Percentiles rank a stretch among this genome's conserved stretches.
Conservation (phyloP, 192 early-diverging fungal genomes). For the Backusella psychrophila region DNA sequence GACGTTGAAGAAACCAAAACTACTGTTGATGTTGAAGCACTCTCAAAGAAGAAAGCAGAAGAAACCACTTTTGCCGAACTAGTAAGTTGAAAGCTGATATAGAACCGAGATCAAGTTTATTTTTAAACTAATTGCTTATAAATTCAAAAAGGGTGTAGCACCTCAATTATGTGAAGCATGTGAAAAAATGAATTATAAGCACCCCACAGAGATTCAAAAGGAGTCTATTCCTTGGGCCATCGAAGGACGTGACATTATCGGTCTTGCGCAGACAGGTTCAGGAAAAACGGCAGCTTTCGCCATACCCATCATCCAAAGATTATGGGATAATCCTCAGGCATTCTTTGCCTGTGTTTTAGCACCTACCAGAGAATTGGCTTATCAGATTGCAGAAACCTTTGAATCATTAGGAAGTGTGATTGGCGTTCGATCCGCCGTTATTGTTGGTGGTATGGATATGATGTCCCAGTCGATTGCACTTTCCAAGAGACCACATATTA, state of each 20-base stretch:
- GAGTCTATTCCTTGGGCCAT: slow-evolving; percentile 91
- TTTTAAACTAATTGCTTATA: not conserved
- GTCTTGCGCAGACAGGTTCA: slow-evolving; percentile 96
- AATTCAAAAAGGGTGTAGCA: slow-evolving; percentile 68
- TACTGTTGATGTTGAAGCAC: slow-evolving; percentile 20
- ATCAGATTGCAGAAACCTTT: slow-evolving; percentile 92
- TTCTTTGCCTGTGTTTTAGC: slow-evolving; percentile 96
- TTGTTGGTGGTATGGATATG: slow-evolving; percentile 98
- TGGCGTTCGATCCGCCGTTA: slow-evolving; percentile 87
- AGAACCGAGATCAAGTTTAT: not conserved
- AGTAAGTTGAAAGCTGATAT: slow-evolving; percentile 11
- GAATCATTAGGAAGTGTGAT: slow-evolving; percentile 88
- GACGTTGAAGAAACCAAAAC: not conserved
- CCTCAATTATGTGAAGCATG: slow-evolving; percentile 87
- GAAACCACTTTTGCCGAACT: slow-evolving; percentile 35
- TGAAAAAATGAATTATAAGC: slow-evolving; percentile 82
- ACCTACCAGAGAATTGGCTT: slow-evolving; percentile 94
- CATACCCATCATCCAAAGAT: slow-evolving; percentile 78
- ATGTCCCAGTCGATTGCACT: slow-evolving; percentile 93
- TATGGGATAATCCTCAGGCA: slow-evolving; percentile 86
- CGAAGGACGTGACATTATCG: slow-evolving; percentile 92
- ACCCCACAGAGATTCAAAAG: slow-evolving; percentile 89
- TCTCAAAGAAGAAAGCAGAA: slow-evolving; percentile 21
- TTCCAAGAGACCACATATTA: slow-evolving; percentile 91
- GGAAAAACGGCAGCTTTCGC: slow-evolving; percentile 90